phyloP scores from a whole-genome alignment of 2,329 filamentous ascomycete species.

The Fusarium euwallaceae region DNA sequence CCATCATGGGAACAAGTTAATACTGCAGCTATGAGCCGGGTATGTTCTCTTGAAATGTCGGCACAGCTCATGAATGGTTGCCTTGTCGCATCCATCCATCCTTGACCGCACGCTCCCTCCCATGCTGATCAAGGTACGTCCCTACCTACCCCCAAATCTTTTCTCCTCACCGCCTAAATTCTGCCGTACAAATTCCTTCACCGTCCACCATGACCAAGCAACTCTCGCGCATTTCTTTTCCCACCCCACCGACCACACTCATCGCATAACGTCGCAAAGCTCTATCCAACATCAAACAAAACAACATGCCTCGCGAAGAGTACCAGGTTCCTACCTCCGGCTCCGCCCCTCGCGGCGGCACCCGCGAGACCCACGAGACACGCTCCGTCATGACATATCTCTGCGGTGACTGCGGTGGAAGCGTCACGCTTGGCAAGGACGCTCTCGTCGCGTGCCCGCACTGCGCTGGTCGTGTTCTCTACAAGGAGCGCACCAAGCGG shows the following conservation, averaged over 20 bases:
- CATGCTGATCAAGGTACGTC: constrained; percentile 14
- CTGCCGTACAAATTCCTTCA: constrained; percentile 44
- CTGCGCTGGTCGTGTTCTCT: constrained; percentile 94
- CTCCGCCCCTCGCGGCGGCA: constrained; percentile 59
- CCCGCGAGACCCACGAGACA: constrained; percentile 55
- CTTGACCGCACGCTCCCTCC: not conserved
- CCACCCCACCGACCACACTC: constrained; percentile 2
- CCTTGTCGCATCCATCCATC: not conserved
- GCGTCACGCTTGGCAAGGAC: constrained; percentile 57
- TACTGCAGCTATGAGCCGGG: not conserved
- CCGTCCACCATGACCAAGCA: constrained; percentile 43
- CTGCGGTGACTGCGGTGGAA: constrained; percentile 60
- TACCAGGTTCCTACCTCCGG: constrained; percentile 78
- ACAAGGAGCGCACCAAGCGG: constrained; percentile 98
- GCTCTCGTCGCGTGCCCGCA: constrained; percentile 64
- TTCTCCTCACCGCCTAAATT: constrained; percentile 41
- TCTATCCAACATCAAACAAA: not conserved
- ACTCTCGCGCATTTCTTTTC: constrained; percentile 34
- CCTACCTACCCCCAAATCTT: not conserved
- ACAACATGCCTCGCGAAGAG: constrained; percentile 76
- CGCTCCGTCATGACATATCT: constrained; percentile 56
- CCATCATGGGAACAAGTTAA: not conserved
- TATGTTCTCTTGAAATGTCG: not conserved
- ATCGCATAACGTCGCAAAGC: not conserved
- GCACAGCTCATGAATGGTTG: not conserved